Evolutionary conservation across 257 asterid species (phyloP), one percentile per base, ranked within the genome.

Genomic region (Scutellaria barbata): DNA sequence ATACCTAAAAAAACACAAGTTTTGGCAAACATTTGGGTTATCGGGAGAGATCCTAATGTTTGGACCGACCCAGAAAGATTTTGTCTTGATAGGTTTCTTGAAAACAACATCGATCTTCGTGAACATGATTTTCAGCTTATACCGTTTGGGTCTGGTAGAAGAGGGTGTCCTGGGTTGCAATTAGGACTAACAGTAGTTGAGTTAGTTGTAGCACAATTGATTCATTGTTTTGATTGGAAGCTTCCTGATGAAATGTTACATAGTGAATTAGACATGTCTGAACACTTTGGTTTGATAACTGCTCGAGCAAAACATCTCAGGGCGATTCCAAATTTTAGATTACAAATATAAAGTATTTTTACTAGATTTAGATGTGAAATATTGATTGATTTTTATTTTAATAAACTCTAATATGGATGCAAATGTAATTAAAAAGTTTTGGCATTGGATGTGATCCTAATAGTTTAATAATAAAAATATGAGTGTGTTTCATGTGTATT

Each of bases 141-240:
- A 35, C 83, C 80, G 0, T 79, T 80, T 4, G 78, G 84, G 10
- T 71, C 84, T 4, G 84, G 76, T 14, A 58, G 84, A 33, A 46
- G 83, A 45, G 59, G 76, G 0, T 79, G 83, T 33, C 80, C 75
- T 1, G 78, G 78, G 6, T 1, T 72, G 76, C 74, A 73, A 14
- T 10, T 80, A 58, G 84, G 81, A 16, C 43, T 80, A 0, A 48
- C 67, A 4, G 1, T 68, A 17, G 79, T 81, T 68, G 39, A 25
- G 45, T 9, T 80, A 0, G 30, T 18, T 35, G 66, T 80, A 41
- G 73, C 84, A 0, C 81, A 76, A 6, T 56, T 80, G 59, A 72
- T 76, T 35, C 85, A 80, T 68, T 80, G 81, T 69, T 80, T 76
- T 45, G 81, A 80, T 58, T 80, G 79, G 84, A 57, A 56, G 70